Conservation (phyloP, 164 flowering plant species). For the Buxus sempervirens region DNA sequence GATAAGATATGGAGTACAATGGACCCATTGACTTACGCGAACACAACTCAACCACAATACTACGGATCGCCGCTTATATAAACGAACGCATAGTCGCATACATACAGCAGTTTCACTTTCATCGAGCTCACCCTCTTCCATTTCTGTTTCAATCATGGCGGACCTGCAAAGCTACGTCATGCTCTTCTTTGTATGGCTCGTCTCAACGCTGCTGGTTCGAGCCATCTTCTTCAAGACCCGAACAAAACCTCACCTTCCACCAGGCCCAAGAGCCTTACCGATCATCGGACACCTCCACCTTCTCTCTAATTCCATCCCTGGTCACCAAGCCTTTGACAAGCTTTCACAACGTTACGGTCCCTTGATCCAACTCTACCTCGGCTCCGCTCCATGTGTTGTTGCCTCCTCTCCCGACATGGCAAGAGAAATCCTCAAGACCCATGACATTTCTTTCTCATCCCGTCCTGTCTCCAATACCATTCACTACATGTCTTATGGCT, state of each 20-base stretch:
- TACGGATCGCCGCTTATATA: no score
- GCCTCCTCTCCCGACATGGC: constrained; percentile 45
- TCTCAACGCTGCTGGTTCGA: constrained; percentile 23
- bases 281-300: constrained; percentile 63
- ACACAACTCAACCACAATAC: no score
- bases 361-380: constrained; percentile 40
- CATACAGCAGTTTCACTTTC: background rate
- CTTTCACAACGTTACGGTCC: constrained; percentile 49
- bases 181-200: constrained; percentile 25
- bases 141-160: constrained; percentile 1
- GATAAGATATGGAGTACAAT: no score
- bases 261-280: constrained; percentile 47
- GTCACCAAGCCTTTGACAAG: constrained; percentile 43
- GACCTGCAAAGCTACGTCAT: constrained; percentile 16
- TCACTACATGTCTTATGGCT: constrained; percentile 31
- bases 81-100: no score
- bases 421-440: constrained; percentile 40
- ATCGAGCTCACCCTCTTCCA: no score
- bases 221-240: constrained; percentile 11
- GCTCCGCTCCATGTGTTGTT: constrained; percentile 43
- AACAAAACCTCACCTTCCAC: constrained; percentile 30
- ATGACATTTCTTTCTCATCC: constrained; percentile 41
- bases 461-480: constrained; percentile 33
- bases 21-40: no score
- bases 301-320: constrained; percentile 37